Base-by-base conservation (phyloP, 78 protist genomes). In the Cavenderia fasciculata region DNA sequence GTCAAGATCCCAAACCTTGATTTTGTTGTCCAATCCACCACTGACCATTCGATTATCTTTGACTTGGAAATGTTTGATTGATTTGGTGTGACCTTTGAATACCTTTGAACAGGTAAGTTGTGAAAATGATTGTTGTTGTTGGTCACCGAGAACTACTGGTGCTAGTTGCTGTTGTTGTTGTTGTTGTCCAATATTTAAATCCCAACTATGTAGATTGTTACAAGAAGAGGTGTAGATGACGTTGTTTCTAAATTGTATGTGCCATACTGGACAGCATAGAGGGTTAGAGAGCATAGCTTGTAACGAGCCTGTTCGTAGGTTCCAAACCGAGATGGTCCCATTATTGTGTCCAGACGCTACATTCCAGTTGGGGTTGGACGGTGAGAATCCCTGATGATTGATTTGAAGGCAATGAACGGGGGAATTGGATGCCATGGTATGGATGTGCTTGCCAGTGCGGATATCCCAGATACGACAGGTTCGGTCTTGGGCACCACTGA, bases 1-100 rank as follows among this genome's bases (percentile, higher is more conserved):
- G n/a, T 82, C 90, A n/a, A 82, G 36, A 43, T 82, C 90, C 90
- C 90, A 82, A n/a, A 82, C 61, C 43, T 82, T 82, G 10, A 82
- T 82, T 44, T 69, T 82, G 18, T 68, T 82, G 40, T 82, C 90
- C n/a, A 66, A 21, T 33, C 90, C 90, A 56, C 90, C 90, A 56
- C 72, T 56, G 18, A 82, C 90, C 36, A 82, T 27, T 41, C 90
- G n/a, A 68, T 57, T 82, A 2, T 68, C 78, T 31, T 57, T 54
- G 8, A 82, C 78, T 68, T 82, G 90, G 40, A 82, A 82, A 40
- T 82, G 90, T 57, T 82, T 82, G 21, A 82, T 68, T 43, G 90
- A 57, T 68, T 82, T 82, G 1, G 90, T 68, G 16, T 82, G 90
- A 31, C 90, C 90, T 82, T 82, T 82, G 44, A 82, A 68, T 19